Conservation (phyloP, 352 stramenopile species). For the Blastocystis sp. region DNA sequence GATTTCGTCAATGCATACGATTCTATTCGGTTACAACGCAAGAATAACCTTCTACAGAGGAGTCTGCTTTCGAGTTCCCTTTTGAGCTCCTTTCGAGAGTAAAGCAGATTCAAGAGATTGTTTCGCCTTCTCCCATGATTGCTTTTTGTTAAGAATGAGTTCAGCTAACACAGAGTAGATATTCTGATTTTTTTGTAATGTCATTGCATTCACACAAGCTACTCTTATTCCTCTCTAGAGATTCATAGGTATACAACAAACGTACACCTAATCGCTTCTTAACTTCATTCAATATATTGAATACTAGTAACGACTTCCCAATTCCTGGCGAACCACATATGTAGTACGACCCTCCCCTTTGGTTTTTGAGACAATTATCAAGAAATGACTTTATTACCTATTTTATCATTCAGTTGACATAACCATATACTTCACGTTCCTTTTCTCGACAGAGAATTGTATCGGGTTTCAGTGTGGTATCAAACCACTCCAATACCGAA, state of each 20-base stretch:
- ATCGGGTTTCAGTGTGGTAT: conserved; percentile 5
- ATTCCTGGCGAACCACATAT: conserved; percentile 55
- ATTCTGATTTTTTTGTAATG: conserved; percentile 23
- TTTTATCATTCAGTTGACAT: neutral
- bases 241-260: neutral
- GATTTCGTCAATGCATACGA: conserved; percentile 31
- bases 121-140: conserved; percentile 26
- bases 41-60: neutral
- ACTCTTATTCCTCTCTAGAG: conserved; percentile 20
- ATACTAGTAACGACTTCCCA: conserved; percentile 9
- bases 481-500: conserved; percentile 44
- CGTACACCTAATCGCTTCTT: neutral
- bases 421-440: neutral
- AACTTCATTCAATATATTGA: conserved; percentile 8
- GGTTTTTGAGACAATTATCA: neutral
- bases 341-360: conserved; percentile 39
- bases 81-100: neutral
- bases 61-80: neutral
- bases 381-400: conserved; percentile 18
- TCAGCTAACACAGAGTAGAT: conserved; percentile 8
- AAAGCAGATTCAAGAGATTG: neutral
- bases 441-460: neutral
- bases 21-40: neutral
- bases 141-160: neutral
- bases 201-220: conserved; percentile 29